These are phyloP conservation scores for Senna siamea DNA, from an alignment of 306 rosid species.

Conservation along the genomic window DNA sequence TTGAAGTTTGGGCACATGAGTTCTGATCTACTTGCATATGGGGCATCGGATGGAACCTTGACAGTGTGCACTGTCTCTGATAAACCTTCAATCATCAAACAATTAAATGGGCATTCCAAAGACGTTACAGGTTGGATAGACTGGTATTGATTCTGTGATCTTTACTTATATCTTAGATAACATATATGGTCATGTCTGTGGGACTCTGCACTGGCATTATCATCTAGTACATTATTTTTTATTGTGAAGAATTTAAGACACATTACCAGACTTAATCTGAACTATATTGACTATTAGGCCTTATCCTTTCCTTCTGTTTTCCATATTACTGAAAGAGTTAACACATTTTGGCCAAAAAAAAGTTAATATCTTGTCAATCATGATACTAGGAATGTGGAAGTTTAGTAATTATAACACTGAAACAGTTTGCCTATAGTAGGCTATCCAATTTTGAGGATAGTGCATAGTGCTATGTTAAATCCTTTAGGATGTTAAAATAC, in stretches of 20 bases:
- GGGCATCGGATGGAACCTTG: conserved; percentile 95
- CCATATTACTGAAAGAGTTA: conserved; percentile 21
- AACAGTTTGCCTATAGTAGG: conserved; percentile 16
- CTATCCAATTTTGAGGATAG: conserved; percentile 7
- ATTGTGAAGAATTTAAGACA: not conserved
- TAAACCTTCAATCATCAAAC: conserved; percentile 74
- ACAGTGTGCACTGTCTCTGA: conserved; percentile 89
- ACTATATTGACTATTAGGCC: conserved; percentile 7
- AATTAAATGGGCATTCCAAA: conserved; percentile 83
- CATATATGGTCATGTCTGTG: conserved; percentile 12
- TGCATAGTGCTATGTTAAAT: conserved; percentile 8
- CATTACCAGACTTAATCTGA: conserved; percentile 8
- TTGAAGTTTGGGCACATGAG: conserved; percentile 98
- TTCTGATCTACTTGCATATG: conserved; percentile 96
- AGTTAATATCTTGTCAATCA: conserved; percentile 19
- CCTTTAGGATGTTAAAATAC: not conserved
- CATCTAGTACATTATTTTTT: conserved; percentile 16
- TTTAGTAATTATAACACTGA: conserved; percentile 9
- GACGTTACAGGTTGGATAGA: conserved; percentile 93
- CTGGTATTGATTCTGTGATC: conserved; percentile 57
- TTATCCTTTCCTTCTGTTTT: conserved; percentile 19
- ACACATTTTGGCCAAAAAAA: conserved; percentile 11
- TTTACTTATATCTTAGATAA: conserved; percentile 39
- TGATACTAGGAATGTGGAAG: not conserved
- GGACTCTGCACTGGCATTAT: conserved; percentile 8